These are phyloP conservation scores for Rhododendron ovatum DNA, from an alignment of 148 eudicot species.

Conservation along the genomic window DNA sequence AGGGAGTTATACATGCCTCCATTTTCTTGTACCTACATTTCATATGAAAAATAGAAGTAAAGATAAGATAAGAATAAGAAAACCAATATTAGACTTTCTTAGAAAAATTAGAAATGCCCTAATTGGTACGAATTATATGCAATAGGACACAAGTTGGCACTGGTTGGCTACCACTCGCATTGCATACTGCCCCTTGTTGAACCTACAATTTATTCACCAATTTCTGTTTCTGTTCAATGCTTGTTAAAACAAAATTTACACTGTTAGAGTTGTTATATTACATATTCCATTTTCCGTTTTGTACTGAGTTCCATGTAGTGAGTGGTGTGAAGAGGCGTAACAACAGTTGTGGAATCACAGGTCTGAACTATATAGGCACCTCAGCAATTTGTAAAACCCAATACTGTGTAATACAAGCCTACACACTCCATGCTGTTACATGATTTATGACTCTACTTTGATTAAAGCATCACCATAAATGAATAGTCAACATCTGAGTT, in stretches of 20 bases:
- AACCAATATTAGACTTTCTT: neutral
- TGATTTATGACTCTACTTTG: neutral
- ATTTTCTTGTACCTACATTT: slow-evolving; percentile 28
- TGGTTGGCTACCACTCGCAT: neutral
- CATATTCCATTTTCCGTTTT: neutral
- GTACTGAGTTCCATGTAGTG: neutral
- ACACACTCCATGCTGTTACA: neutral
- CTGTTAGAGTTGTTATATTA: neutral
- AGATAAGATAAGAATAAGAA: neutral
- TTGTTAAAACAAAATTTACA: neutral
- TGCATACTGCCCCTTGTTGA: neutral
- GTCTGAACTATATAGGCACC: neutral
- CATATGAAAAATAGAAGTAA: slow-evolving; percentile 9
- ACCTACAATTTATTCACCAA: neutral
- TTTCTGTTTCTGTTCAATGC: neutral
- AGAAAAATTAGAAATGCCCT: neutral
- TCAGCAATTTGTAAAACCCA: neutral
- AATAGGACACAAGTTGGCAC: neutral
- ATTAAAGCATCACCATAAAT: neutral
- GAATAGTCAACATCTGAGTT: neutral
- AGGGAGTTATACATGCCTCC: slow-evolving; percentile 28
- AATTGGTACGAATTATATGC: neutral
- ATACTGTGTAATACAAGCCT: too few species aligned
- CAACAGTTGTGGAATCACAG: neutral
- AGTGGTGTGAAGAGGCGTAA: neutral